These are phyloP conservation scores for Somion occarium DNA, from an alignment of 1,284 basidiomycete genomes.

Conservation along the genomic window DNA sequence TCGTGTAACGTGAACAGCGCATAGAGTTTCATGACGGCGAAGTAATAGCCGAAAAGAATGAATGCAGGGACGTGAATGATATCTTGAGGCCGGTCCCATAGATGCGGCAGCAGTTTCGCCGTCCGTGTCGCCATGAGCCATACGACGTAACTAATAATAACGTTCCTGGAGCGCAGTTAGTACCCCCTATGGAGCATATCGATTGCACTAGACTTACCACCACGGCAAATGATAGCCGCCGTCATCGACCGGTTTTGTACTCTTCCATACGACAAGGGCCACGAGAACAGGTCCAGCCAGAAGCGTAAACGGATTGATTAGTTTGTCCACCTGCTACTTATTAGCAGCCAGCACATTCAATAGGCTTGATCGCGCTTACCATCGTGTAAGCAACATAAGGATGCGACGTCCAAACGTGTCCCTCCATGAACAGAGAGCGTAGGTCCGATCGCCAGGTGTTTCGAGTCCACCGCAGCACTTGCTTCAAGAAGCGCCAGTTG, in stretches of 20 bases:
- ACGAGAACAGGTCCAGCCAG: slow-evolving; percentile 81
- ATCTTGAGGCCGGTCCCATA: slow-evolving; percentile 82
- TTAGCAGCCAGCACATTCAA: not conserved
- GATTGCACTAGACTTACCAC: slow-evolving; percentile 77
- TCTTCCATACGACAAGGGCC: slow-evolving; percentile 72
- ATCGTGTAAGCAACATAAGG: slow-evolving; percentile 91
- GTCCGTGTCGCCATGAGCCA: slow-evolving; percentile 85
- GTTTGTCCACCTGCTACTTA: slow-evolving; percentile 68
- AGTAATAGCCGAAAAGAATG: slow-evolving; percentile 83
- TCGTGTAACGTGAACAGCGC: slow-evolving; percentile 30
- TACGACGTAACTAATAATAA: slow-evolving; percentile 68
- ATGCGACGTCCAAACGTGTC: slow-evolving; percentile 83
- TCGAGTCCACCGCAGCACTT: slow-evolving; percentile 87
- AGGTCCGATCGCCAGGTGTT: slow-evolving; percentile 92
- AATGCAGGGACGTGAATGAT: slow-evolving; percentile 90
- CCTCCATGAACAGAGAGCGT: slow-evolving; percentile 82
- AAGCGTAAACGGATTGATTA: slow-evolving; percentile 87
- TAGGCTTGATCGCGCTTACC: slow-evolving; percentile 48
- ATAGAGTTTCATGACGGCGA: slow-evolving; percentile 31
- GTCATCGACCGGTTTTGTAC: slow-evolving; percentile 58
- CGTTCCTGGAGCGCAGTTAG: slow-evolving; percentile 59
- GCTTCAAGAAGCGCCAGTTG: slow-evolving; percentile 91
- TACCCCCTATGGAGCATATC: slow-evolving; percentile 11
- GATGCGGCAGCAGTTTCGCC: slow-evolving; percentile 82
- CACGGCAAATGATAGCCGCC: slow-evolving; percentile 88